Percentiles rank a stretch among this genome's conserved stretches.
Conservation (phyloP, 805 yeast genomes). For the Phaffomyces antillensis region DNA sequence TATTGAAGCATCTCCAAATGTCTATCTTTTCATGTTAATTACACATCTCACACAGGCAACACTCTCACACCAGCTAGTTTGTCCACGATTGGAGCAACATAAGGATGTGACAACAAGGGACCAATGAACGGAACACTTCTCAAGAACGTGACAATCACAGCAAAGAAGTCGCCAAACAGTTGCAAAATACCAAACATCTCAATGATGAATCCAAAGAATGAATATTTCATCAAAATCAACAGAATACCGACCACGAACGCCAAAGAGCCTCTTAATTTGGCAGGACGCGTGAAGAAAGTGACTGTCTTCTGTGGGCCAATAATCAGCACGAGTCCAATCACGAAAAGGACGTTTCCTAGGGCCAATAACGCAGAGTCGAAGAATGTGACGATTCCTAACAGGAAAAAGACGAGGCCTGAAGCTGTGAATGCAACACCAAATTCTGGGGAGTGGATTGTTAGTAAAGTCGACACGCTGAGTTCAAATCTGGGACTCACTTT, state of each 20-base stretch:
- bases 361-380: constrained; percentile 88
- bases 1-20: too few species aligned
- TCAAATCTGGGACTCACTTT: constrained; percentile 35
- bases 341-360: constrained; percentile 55
- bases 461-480: not conserved
- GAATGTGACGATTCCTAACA: constrained; percentile 76
- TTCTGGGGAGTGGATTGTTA: constrained; percentile 35
- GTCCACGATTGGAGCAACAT: constrained; percentile 61
- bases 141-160: constrained; percentile 78
- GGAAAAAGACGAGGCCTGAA: constrained; percentile 65
- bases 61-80: constrained; percentile 59
- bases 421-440: constrained; percentile 92
- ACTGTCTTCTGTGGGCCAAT: constrained; percentile 84
- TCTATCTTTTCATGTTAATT: too few species aligned
- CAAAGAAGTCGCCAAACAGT: constrained; percentile 85
- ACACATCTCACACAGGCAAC: constrained; percentile 46
- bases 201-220: constrained; percentile 77
- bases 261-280: constrained; percentile 78
- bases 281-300: constrained; percentile 78
- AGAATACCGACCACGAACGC: constrained; percentile 72
- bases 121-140: constrained; percentile 87
- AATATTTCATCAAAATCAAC: constrained; percentile 64
- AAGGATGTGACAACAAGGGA: constrained; percentile 73
- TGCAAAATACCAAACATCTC: constrained; percentile 89
- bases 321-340: constrained; percentile 73